Percentiles rank a stretch among this genome's conserved stretches.
phyloP scores from a whole-genome alignment of 441 rosid genomes.

The Sinapis alba region DNA sequence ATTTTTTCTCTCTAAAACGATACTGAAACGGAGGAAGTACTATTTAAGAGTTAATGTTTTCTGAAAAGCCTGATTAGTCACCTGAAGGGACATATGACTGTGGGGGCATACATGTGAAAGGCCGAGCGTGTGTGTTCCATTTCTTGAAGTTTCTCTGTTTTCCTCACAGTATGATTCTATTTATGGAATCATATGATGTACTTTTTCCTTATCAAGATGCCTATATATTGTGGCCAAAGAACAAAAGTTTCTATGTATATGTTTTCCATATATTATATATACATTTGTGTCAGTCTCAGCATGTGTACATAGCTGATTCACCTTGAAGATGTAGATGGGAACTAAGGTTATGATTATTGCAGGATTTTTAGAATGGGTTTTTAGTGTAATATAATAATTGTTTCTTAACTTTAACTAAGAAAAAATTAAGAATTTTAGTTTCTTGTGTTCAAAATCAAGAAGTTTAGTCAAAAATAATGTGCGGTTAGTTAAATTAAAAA shows the following conservation, averaged over 20 bases:
- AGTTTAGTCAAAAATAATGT: background rate
- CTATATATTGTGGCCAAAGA: conserved; percentile 16
- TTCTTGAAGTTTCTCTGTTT: background rate
- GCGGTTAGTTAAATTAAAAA: background rate
- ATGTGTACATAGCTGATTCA: conserved; percentile 27
- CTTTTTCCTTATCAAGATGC: too few relatives aligned
- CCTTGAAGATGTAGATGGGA: conserved; percentile 26
- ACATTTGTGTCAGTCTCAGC: conserved; percentile 25
- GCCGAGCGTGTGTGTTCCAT: conserved; percentile 21
- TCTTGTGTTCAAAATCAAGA: background rate
- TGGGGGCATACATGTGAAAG: conserved; percentile 22
- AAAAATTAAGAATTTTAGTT: too few relatives aligned
- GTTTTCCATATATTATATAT: background rate
- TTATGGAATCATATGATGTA: conserved; percentile 33
- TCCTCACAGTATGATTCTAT: conserved; percentile 22
- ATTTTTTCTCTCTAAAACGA: too few relatives aligned
- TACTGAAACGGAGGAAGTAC: too few relatives aligned
- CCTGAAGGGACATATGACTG: background rate
- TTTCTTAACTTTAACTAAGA: too few relatives aligned
- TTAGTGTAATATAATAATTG: too few relatives aligned
- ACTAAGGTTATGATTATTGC: too few relatives aligned
- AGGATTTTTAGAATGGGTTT: too few relatives aligned
- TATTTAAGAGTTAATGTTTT: background rate
- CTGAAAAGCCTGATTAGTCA: conserved; percentile 23
- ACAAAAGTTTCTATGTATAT: too few relatives aligned